Evolutionary conservation across 1,284 basidiomycete species (phyloP).

Genomic region (Coriolopsis trogii): DNA sequence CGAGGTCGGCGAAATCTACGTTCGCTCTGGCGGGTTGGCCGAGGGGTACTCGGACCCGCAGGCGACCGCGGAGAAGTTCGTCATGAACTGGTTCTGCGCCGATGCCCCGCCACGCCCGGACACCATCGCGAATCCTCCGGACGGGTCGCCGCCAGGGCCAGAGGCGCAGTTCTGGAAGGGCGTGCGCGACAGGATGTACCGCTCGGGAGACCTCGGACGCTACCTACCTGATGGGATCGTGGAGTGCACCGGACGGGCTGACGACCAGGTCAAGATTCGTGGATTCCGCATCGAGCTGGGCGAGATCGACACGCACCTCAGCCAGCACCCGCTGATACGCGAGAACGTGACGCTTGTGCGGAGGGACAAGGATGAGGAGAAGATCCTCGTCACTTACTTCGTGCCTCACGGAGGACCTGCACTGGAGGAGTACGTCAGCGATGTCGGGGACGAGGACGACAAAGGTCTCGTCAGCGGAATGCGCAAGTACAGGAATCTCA

Average conservation of each 20-base stretch:
- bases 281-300: conserved; percentile 99
- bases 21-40: conserved; percentile 93
- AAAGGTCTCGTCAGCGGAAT: conserved; percentile 72
- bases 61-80: conserved; percentile 90
- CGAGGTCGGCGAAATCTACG: conserved; percentile 99
- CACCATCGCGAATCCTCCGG: conserved; percentile 64
- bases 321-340: conserved; percentile 89
- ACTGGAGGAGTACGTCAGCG: conserved; percentile 78
- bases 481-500: conserved; percentile 82
- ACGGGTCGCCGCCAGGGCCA: conserved; percentile 59
- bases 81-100: conserved; percentile 87
- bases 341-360: conserved; percentile 98
- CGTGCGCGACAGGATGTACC: conserved; percentile 98
- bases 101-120: conserved; percentile 60
- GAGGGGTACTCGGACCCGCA: conserved; percentile 93
- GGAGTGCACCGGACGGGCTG: conserved; percentile 96
- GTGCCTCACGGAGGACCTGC: conserved; percentile 83
- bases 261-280: conserved; percentile 99
- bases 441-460: conserved; percentile 62
- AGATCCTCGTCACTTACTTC: conserved; percentile 98
- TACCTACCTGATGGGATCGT: conserved; percentile 94
- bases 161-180: conserved; percentile 91
- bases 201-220: conserved; percentile 94
- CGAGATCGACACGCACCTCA: conserved; percentile 97
- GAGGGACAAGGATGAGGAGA: conserved; percentile 99